These are phyloP conservation scores for Postia placenta DNA, from an alignment of 768 basidiomycete species.

Conservation along the genomic window DNA sequence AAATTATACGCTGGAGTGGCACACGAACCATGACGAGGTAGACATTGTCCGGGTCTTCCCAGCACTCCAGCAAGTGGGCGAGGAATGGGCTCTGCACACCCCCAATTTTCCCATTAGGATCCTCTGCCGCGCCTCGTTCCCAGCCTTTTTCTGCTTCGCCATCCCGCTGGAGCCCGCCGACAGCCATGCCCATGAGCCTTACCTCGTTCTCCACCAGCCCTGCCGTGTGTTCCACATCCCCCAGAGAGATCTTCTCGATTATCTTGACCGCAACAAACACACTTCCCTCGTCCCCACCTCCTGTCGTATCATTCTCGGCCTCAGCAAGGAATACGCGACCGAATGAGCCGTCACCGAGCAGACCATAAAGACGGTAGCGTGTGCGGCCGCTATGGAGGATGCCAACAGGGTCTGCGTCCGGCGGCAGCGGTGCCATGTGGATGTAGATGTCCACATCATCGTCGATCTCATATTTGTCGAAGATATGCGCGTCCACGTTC, in stretches of 20 bases:
- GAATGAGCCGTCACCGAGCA: conserved; percentile 12
- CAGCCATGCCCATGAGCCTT: conserved; percentile 6
- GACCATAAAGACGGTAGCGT: conserved; percentile 11
- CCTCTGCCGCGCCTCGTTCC: not conserved
- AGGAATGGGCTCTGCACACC: conserved; percentile 8
- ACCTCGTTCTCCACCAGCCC: conserved; percentile 11
- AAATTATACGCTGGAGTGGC: not conserved
- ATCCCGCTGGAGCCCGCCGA: not conserved
- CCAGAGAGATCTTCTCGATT: conserved; percentile 12
- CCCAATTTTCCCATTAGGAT: not conserved
- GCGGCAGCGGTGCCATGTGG: not conserved
- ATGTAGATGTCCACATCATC: not conserved
- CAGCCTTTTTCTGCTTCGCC: not conserved
- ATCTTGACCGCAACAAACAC: conserved; percentile 21
- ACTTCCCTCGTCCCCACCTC: too few relatives aligned
- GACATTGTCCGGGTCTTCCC: conserved; percentile 17
- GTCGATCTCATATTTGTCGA: not conserved
- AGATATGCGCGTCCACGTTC: not conserved
- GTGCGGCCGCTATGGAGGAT: not conserved
- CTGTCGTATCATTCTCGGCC: conserved; percentile 2
- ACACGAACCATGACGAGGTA: conserved; percentile 22
- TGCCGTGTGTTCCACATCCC: not conserved
- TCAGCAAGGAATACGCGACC: conserved; percentile 16
- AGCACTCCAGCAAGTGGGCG: conserved; percentile 11
- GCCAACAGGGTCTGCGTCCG: not conserved